Base-by-base conservation (phyloP, 2,329 filamentous ascomycete genomes). In the Penicillium digitatum region DNA sequence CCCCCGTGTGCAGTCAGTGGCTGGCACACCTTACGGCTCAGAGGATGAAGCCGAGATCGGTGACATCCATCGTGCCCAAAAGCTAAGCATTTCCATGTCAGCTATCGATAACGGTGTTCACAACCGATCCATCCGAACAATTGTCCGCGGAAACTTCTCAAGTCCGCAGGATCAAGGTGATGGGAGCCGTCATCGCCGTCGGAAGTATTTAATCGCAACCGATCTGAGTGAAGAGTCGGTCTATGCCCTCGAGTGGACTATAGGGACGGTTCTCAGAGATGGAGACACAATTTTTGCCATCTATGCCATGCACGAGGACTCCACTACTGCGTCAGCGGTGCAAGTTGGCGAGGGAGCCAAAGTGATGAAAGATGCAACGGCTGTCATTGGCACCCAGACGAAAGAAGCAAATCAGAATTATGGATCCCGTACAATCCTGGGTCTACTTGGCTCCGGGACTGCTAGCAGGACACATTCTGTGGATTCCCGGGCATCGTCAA, bases 211-310 rank as follows among this genome's bases (percentile, higher is more conserved):
- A 16, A 91, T 96, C n/a, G 93, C 94, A 3, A 96, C 90, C 0
- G 94, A 99, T 72, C 78, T 97, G 3, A 96, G 92, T 63, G 89
- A 94, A 35, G 94, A 99, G 75, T 92, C 93, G 5, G 89, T 90
- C 7, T 95, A 97, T 71, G 94, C 94, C 1, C 80, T 99, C 31
- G 94, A 99, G 72, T 99, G 94, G 94, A 94, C 93, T 0, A 92
- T 99, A 53, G 94, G 94, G 8, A 97, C 93, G 0, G 91, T 97
- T 6, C 79, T 99, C 29, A 84, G 94, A 46, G 92, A 97, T 64
- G 94, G 94, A 8, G 94, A 99, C 70, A 97, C 93, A 0, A 80
- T 99, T 34, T 86, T 96, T 58, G 91, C 90, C 2, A 90, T 97
- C 43, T 96, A 95, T 75, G 95, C 92, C 54, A 87, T 95, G 24